These are phyloP conservation scores for Rubia yunnanensis DNA, from an alignment of 257 asterid species.

Conservation along the genomic window DNA sequence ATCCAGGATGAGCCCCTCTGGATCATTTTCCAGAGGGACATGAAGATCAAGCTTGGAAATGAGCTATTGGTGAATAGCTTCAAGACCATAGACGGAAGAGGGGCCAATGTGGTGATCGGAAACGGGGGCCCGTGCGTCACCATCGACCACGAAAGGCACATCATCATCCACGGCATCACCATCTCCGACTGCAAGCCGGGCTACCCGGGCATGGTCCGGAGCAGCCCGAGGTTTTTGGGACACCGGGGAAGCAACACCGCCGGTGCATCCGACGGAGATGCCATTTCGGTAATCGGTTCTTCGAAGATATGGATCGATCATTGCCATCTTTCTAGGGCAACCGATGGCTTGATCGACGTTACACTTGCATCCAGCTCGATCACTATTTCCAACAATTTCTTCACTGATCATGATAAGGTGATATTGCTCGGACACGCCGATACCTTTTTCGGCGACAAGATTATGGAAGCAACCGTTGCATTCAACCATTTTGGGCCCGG, in stretches of 20 bases:
- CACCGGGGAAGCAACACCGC: background rate
- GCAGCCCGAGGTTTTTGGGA: background rate
- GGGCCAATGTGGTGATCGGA: slow-evolving; percentile 12
- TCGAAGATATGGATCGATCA: slow-evolving; percentile 72
- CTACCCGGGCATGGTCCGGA: slow-evolving; percentile 32
- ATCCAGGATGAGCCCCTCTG: slow-evolving; percentile 9
- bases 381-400: slow-evolving; percentile 74
- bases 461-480: slow-evolving; percentile 59
- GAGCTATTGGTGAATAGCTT: slow-evolving; percentile 16
- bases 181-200: slow-evolving; percentile 13
- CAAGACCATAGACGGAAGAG: slow-evolving; percentile 23
- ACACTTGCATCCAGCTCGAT: slow-evolving; percentile 61
- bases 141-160: slow-evolving; percentile 8
- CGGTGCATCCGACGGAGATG: slow-evolving; percentile 30
- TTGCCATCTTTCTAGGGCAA: slow-evolving; percentile 32
- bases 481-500: slow-evolving; percentile 83
- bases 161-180: slow-evolving; percentile 19
- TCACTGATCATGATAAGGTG: slow-evolving; percentile 73
- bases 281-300: slow-evolving; percentile 39
- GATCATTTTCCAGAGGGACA: slow-evolving; percentile 12
- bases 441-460: slow-evolving; percentile 36
- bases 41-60: slow-evolving; percentile 8
- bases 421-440: slow-evolving; percentile 66
- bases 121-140: slow-evolving; percentile 17
- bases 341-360: slow-evolving; percentile 63